Conservation (phyloP, 2,329 filamentous ascomycete genomes). For the Plenodomus lindquistii region DNA sequence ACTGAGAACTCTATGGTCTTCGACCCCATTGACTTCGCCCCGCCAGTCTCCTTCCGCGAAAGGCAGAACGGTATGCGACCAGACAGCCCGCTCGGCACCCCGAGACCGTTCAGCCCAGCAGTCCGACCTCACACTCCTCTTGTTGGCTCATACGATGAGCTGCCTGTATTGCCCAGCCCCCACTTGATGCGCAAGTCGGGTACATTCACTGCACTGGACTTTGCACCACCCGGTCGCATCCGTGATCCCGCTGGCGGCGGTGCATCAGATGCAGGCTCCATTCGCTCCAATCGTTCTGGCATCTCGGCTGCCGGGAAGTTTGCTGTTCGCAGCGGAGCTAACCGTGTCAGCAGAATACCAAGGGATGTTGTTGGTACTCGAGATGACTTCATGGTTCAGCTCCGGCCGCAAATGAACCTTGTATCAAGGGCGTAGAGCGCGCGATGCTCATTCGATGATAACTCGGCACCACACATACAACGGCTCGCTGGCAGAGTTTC, state of each 20-base stretch:
- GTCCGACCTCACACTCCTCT: constrained; percentile 78
- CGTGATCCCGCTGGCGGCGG: constrained; percentile 48
- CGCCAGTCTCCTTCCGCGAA: constrained; percentile 65
- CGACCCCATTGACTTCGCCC: constrained; percentile 82
- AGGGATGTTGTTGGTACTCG: constrained; percentile 79
- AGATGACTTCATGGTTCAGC: constrained; percentile 64
- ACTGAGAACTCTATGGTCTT: constrained; percentile 74
- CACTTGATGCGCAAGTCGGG: constrained; percentile 75
- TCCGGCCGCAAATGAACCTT: constrained; percentile 62
- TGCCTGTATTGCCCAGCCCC: constrained; percentile 83
- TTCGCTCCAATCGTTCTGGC: constrained; percentile 73
- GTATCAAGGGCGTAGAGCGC: constrained; percentile 29
- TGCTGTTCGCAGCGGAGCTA: constrained; percentile 79
- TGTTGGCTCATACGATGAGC: constrained; percentile 82
- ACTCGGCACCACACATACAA: constrained; percentile 13
- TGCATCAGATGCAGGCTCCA: constrained; percentile 52
- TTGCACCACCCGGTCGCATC: constrained; percentile 77
- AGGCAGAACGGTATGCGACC: constrained; percentile 67
- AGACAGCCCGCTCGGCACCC: constrained; percentile 61
- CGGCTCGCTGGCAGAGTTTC: constrained; percentile 41
- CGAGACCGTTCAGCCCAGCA: constrained; percentile 72
- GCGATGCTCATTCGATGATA: constrained; percentile 12
- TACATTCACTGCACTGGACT: constrained; percentile 79
- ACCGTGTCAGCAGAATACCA: constrained; percentile 83
- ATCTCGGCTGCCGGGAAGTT: constrained; percentile 70